Conservation (phyloP, 805 yeast genomes). For the Kuraishia cidri region DNA sequence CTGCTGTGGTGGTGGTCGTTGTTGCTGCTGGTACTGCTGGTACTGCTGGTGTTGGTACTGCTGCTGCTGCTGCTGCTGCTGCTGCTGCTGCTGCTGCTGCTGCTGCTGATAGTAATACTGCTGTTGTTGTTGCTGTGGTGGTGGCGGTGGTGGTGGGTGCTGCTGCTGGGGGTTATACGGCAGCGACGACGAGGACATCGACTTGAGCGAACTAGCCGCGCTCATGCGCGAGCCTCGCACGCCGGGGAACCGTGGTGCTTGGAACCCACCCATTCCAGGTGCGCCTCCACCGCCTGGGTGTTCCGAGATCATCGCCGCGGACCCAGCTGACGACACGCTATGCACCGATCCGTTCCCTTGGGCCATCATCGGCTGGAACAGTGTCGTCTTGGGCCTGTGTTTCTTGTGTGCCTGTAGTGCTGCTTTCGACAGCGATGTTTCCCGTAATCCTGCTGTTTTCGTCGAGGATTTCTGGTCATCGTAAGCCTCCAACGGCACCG, state of each 20-base stretch:
- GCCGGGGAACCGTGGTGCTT: too few species aligned
- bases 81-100: slow-evolving; percentile 1
- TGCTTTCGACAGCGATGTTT: slow-evolving; percentile 12
- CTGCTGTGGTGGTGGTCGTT: slow-evolving; percentile 3
- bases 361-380: too few species aligned
- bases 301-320: too few species aligned
- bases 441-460: slow-evolving; percentile 19
- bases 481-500: slow-evolving; percentile 12
- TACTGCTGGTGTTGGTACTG: slow-evolving; percentile 4
- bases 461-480: slow-evolving; percentile 18
- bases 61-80: slow-evolving; percentile 2
- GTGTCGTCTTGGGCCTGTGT: slow-evolving; percentile 13
- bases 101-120: slow-evolving; percentile 2
- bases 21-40: slow-evolving; percentile 2
- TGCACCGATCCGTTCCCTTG: too few species aligned
- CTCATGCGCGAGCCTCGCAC: too few species aligned
- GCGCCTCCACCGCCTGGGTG: too few species aligned
- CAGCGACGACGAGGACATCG: too few species aligned
- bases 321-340: too few species aligned
- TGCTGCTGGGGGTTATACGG: too few species aligned
- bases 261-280: too few species aligned
- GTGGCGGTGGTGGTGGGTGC: too few species aligned
- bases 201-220: too few species aligned
- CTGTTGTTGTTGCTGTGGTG: neutral
- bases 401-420: slow-evolving; percentile 18